Base-by-base conservation (phyloP, 1,284 basidiomycete species). In the Meira miltonrushii region DNA sequence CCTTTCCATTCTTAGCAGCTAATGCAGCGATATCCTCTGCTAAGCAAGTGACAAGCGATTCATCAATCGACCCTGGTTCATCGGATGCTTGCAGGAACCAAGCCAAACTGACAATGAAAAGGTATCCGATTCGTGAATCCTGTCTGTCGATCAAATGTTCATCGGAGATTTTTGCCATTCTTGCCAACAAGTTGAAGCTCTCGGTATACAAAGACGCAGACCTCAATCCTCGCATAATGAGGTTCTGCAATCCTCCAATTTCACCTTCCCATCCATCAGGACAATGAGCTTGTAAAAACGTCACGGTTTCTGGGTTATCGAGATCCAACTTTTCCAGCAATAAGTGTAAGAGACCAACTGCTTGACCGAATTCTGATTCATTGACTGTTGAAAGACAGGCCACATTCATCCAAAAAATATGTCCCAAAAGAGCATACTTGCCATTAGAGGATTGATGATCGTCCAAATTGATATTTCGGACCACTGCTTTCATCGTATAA, bases 1-100 rank as follows among this genome's bases (percentile, higher is more conserved):
- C 83, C 54, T 86, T 84, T 43, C 86, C 86, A 67, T 90, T 86
- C 43, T 81, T 78, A 39, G 86, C 85, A 1, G 92, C 91, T 23
- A 93, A 82, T 8, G 77, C 79, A 38, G 86, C 86, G 39, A 95
- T 84, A 70, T 88, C 85, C 53, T 85, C 82, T 1, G 91, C 89
- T 77, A 93, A 88, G 33, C 46, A n/a, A 48, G 23, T 48, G 46
- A 48, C 21, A 5, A 48, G 13, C 3, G n/a, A 15, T 21, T 43
- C 41, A 10, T 43, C 41, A 82, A 53, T 88, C 86, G 59, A 49
- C 6, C 58, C 62, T 9, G 55, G 48, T 13, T 82, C 79, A 46
- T 85, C 81, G 84, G 91, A 90, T 2, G 87, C 86, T 61, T 88
- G 86, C 37, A 95, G 80, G 79, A 90, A 93, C 87, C 89, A 92